A percentile compares a stretch with the other conserved stretches of the same genome.
Conservation (phyloP, 1,139 yeast genomes). For the Candida smagusa region DNA sequence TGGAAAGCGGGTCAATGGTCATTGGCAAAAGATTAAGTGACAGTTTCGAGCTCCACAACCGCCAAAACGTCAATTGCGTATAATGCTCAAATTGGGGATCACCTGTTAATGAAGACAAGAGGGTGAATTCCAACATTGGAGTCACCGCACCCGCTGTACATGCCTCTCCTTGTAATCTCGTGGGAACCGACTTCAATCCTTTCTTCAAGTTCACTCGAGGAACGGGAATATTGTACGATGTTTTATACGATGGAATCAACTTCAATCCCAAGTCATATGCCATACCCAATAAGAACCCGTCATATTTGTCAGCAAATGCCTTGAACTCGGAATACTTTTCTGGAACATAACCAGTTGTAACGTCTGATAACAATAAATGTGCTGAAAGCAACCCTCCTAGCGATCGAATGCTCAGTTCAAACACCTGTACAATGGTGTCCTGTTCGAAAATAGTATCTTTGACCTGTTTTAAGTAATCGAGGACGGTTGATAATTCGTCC, state of each 20-base stretch:
- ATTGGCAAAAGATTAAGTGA: conserved; percentile 67
- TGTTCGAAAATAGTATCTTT: conserved; percentile 48
- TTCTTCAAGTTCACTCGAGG: conserved; percentile 65
- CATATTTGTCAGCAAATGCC: conserved; percentile 39
- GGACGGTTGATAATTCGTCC: conserved; percentile 47
- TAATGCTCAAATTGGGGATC: conserved; percentile 67
- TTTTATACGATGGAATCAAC: conserved; percentile 63
- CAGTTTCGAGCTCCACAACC: conserved; percentile 68
- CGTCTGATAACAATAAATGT: conserved; percentile 64
- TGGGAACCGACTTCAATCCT: conserved; percentile 48
- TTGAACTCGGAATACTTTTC: conserved; percentile 11
- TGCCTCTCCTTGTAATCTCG: conserved; percentile 53
- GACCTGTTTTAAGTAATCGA: conserved; percentile 41
- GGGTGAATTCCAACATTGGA: conserved; percentile 73
- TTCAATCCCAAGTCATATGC: conserved; percentile 74
- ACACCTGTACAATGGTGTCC: conserved; percentile 76
- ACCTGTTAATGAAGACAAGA: conserved; percentile 69
- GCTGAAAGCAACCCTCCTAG: conserved; percentile 77
- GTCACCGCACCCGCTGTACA: conserved; percentile 88
- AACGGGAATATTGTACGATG: conserved; percentile 60
- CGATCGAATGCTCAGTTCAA: conserved; percentile 78
- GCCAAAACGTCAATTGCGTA: conserved; percentile 62
- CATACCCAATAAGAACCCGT: conserved; percentile 64
- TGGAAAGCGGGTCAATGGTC: conserved; percentile 64
- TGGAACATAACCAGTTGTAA: conserved; percentile 22